Percentiles rank a stretch among this genome's conserved stretches.
Conservation (phyloP, 805 yeast genomes). For the Suhomyces faveliae region DNA sequence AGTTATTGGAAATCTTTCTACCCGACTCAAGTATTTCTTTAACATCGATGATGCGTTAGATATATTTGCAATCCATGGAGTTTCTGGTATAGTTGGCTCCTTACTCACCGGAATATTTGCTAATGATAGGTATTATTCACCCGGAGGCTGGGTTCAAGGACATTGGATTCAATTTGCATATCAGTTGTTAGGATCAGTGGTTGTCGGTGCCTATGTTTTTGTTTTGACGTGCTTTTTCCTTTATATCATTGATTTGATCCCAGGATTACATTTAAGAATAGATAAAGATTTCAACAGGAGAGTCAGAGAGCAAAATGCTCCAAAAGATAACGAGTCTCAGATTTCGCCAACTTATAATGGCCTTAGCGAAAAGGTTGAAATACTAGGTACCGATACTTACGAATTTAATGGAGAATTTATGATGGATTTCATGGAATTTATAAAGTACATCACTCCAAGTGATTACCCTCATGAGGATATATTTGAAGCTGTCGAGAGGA, state of each 20-base stretch:
- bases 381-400: slow-evolving; percentile 38
- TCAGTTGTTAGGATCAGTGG: slow-evolving; percentile 37
- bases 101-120: slow-evolving; percentile 43
- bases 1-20: slow-evolving; percentile 33
- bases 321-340: slow-evolving; percentile 15
- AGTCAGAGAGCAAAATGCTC: slow-evolving; percentile 14
- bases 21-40: slow-evolving; percentile 39
- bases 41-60: slow-evolving; percentile 44
- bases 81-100: slow-evolving; percentile 41
- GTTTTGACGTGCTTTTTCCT: slow-evolving; percentile 30
- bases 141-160: slow-evolving; percentile 43
- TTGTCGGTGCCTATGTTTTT: slow-evolving; percentile 35
- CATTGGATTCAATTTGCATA: slow-evolving; percentile 43
- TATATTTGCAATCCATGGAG: slow-evolving; percentile 44
- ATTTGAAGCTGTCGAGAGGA: not conserved
- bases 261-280: slow-evolving; percentile 42
- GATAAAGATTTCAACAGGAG: slow-evolving; percentile 39
- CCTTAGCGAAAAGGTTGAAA: slow-evolving; percentile 27
- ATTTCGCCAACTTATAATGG: slow-evolving; percentile 11
- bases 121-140: slow-evolving; percentile 25
- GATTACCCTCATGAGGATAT: slow-evolving; percentile 27
- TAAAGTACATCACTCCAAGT: slow-evolving; percentile 34
- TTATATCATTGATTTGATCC: slow-evolving; percentile 37
- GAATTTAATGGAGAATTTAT: slow-evolving; percentile 42
- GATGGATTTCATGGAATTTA: slow-evolving; percentile 42